Percentiles rank a stretch among this genome's conserved stretches.
phyloP scores from a whole-genome alignment of 257 asterid species.

The Ehretia macrophylla region DNA sequence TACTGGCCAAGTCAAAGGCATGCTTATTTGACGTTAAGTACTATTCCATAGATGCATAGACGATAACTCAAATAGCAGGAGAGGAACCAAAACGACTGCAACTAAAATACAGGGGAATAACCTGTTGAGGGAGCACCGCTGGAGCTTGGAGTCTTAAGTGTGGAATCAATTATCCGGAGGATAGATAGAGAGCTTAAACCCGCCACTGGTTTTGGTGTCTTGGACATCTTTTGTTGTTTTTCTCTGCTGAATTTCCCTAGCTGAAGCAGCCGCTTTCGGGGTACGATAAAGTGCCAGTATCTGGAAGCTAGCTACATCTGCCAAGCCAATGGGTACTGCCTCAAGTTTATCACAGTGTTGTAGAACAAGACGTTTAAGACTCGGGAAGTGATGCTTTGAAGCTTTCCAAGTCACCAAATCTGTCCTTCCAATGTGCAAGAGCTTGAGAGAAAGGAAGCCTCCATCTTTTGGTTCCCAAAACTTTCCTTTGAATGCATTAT shows the following conservation, averaged over 20 bases:
- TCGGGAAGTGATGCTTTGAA: constrained; percentile 5
- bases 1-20: background rate
- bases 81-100: background rate
- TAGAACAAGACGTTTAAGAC: constrained; percentile 2
- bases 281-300: constrained; percentile 19
- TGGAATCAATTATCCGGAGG: constrained; percentile 17
- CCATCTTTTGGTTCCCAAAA: background rate
- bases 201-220: background rate
- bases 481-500: constrained; percentile 5
- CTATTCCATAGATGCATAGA: background rate
- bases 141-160: background rate
- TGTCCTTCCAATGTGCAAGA: constrained; percentile 9
- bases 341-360: background rate
- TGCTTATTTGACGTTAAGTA: background rate
- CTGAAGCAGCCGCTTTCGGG: constrained; percentile 16
- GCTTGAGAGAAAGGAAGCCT: constrained; percentile 1
- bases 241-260: constrained; percentile 6
- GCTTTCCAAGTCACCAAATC: constrained; percentile 7
- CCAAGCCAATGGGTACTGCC: constrained; percentile 22
- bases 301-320: constrained; percentile 27
- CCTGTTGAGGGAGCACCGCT: background rate
- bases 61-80: background rate
- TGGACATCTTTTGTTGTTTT: background rate
- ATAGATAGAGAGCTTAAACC: constrained; percentile 25
- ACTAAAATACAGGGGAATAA: background rate